These are phyloP conservation scores for Hypoxylon sp. DNA, from an alignment of 2,329 filamentous ascomycete genomes.

Conservation along the genomic window DNA sequence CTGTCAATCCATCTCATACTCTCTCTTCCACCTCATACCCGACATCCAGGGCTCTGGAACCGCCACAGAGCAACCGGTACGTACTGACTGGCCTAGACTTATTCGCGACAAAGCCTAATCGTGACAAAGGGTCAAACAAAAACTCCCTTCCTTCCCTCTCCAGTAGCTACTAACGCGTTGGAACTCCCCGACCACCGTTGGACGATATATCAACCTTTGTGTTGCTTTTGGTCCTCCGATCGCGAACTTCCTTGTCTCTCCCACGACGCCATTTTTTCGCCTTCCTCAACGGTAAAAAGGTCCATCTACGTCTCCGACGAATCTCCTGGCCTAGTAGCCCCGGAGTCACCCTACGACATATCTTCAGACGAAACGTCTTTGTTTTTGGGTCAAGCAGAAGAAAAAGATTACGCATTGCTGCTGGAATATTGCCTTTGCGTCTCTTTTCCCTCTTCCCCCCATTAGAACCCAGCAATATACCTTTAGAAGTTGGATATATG, in stretches of 20 bases:
- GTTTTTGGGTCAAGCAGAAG: constrained; percentile 24
- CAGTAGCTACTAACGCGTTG: constrained; percentile 19
- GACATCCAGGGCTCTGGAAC: constrained; percentile 28
- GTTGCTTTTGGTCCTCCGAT: constrained; percentile 7
- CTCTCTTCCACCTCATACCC: not conserved
- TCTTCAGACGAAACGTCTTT: constrained; percentile 20
- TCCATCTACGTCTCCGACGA: constrained; percentile 7
- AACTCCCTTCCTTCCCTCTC: constrained; percentile 13
- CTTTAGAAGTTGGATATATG: constrained; percentile 24
- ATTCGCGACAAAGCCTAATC: constrained; percentile 33
- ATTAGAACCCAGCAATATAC: constrained; percentile 30
- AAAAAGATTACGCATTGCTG: constrained; percentile 50
- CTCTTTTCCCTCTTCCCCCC: constrained; percentile 24
- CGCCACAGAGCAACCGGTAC: constrained; percentile 23
- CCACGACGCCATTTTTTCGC: constrained; percentile 4
- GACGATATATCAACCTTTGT: constrained; percentile 32
- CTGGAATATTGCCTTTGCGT: constrained; percentile 57
- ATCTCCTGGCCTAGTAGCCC: constrained; percentile 5
- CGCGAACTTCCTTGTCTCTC: not conserved
- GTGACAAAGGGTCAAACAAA: constrained; percentile 33
- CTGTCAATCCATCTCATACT: constrained; percentile 1
- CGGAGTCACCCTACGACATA: constrained; percentile 10
- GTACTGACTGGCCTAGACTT: constrained; percentile 26
- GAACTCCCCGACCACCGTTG: constrained; percentile 18
- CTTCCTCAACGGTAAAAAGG: constrained; percentile 6